A percentile compares a stretch with the other conserved stretches of the same genome.
These are phyloP conservation scores for Delonix regia DNA, from an alignment of 306 rosid genomes.

Conservation along the genomic window DNA sequence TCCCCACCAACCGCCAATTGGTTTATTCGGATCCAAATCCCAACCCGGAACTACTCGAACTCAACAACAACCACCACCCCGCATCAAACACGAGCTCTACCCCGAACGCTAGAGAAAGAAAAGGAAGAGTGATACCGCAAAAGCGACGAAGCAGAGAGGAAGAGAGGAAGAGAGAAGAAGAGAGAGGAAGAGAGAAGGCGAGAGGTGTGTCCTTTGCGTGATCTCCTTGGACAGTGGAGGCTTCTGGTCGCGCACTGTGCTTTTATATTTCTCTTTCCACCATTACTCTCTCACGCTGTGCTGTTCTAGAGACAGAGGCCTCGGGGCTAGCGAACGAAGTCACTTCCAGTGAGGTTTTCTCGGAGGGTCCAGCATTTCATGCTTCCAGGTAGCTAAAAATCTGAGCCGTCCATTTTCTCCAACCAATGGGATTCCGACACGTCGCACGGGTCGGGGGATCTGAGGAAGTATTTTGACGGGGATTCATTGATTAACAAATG, in stretches of 20 bases:
- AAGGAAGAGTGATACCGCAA: constrained; percentile 32
- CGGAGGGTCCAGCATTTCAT: constrained; percentile 51
- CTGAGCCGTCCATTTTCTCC: not conserved
- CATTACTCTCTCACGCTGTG: constrained; percentile 22
- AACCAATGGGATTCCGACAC: not conserved
- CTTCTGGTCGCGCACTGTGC: constrained; percentile 47
- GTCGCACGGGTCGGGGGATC: not conserved
- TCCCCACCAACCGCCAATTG: constrained; percentile 17
- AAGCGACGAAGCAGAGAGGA: constrained; percentile 5
- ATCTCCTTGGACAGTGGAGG: constrained; percentile 61
- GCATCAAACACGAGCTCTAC: constrained; percentile 18
- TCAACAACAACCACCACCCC: not conserved
- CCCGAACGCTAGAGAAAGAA: not conserved
- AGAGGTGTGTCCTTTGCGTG: constrained; percentile 1
- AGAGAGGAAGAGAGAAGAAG: not conserved
- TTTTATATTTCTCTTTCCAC: constrained; percentile 32
- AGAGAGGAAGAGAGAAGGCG: not conserved
- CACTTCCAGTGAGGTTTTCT: constrained; percentile 61
- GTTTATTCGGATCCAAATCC: not conserved
- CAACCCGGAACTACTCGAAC: constrained; percentile 24
- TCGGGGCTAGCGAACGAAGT: constrained; percentile 53
- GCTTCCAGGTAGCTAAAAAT: not conserved
- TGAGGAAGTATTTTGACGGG: not conserved
- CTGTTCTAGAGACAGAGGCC: constrained; percentile 46
- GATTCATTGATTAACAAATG: constrained; percentile 25